Percentiles rank a stretch among this genome's conserved stretches.
These are phyloP conservation scores for Marasmius sp. DNA, from an alignment of 1,284 basidiomycete species.

Conservation along the genomic window DNA sequence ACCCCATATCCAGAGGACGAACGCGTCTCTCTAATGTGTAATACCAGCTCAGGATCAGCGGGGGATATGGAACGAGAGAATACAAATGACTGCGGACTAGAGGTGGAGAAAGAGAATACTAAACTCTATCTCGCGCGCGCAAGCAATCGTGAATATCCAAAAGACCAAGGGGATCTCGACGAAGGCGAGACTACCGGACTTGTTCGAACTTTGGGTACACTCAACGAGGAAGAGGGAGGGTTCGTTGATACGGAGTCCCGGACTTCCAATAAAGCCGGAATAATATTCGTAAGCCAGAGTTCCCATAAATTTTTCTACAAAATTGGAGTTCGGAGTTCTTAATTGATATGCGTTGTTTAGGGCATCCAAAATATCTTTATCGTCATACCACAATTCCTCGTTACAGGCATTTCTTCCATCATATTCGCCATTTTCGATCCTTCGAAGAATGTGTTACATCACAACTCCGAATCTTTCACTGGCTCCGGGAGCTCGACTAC, in stretches of 20 bases:
- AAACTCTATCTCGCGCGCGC: no score
- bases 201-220: no score
- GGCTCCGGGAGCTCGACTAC: slow-evolving; percentile 19
- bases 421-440: slow-evolving; percentile 70
- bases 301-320: slow-evolving; percentile 25
- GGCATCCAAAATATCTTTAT: slow-evolving; percentile 92
- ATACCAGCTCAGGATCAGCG: no score
- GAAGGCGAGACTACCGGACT: no score
- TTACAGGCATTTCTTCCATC: slow-evolving; percentile 65
- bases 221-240: no score
- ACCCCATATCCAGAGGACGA: slow-evolving; percentile 24
- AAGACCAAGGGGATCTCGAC: no score
- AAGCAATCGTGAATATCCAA: no score
- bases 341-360: slow-evolving; percentile 33
- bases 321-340: no score
- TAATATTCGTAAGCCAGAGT: slow-evolving; percentile 63
- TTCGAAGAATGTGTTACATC: slow-evolving; percentile 44
- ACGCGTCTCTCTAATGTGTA: background rate
- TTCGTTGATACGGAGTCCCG: no score
- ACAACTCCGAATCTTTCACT: slow-evolving; percentile 30
- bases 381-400: slow-evolving; percentile 74
- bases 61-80: no score
- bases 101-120: no score
- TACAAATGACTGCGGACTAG: no score
- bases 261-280: slow-evolving; percentile 74